A percentile compares a stretch with the other conserved stretches of the same genome.
phyloP scores from a whole-genome alignment of 768 basidiomycete genomes.

The Lactarius tabidus region DNA sequence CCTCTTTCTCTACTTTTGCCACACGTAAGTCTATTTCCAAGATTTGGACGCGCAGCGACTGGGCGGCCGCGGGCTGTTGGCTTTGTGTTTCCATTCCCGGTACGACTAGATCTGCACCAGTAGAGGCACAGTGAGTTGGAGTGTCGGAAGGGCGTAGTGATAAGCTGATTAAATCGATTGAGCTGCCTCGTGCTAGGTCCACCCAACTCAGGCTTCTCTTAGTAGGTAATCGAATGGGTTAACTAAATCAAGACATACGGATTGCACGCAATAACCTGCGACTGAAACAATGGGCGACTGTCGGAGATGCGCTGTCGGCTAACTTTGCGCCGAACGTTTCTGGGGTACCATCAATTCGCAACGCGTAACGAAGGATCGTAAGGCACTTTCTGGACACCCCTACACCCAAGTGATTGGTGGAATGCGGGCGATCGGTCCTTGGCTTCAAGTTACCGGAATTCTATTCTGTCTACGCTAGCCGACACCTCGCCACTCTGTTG shows the following conservation, averaged over 20 bases:
- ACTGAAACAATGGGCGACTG: too few species aligned
- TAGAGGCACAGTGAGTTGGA: too few species aligned
- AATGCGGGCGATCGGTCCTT: not conserved
- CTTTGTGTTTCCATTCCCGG: not conserved
- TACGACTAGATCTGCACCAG: not conserved
- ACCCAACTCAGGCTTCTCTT: too few species aligned
- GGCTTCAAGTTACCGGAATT: not conserved
- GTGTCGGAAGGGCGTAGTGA: not conserved
- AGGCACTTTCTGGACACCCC: not conserved
- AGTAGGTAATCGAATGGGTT: too few species aligned
- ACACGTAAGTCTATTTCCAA: not conserved
- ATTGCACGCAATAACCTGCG: too few species aligned
- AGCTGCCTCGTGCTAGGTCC: not conserved
- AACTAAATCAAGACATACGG: too few species aligned
- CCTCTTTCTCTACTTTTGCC: not conserved
- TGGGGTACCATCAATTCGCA: not conserved
- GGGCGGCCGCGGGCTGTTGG: too few species aligned
- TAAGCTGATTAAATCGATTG: not conserved
- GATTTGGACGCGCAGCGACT: not conserved
- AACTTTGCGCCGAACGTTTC: too few species aligned
- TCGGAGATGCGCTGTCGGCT: too few species aligned
- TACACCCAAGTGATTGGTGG: not conserved
- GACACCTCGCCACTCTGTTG: not conserved
- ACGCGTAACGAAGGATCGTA: not conserved
- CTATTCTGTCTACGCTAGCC: not conserved